These are phyloP conservation scores for Neonectria faginata DNA, from an alignment of 2,329 filamentous ascomycete species.

Conservation along the genomic window DNA sequence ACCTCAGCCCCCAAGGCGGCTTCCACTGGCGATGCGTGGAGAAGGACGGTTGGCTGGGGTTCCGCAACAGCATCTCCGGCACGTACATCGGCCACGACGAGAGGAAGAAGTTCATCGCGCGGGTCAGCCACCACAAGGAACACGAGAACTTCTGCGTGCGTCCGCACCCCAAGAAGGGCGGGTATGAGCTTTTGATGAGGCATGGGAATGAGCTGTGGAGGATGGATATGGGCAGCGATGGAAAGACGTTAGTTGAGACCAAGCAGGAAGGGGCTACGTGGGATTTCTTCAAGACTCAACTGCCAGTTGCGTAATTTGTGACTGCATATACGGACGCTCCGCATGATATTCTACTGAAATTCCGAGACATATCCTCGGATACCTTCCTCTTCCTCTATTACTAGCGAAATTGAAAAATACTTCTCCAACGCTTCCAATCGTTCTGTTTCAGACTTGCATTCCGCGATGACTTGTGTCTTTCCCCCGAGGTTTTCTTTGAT, in stretches of 20 bases:
- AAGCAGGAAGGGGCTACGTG: slow-evolving; percentile 47
- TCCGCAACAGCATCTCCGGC: slow-evolving; percentile 50
- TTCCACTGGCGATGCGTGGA: slow-evolving; percentile 55
- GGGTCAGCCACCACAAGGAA: slow-evolving; percentile 38
- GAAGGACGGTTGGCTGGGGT: slow-evolving; percentile 53
- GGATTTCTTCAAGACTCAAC: slow-evolving; percentile 44
- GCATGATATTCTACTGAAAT: slow-evolving; percentile 1
- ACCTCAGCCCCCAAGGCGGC: slow-evolving; percentile 34
- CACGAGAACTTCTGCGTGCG: slow-evolving; percentile 49
- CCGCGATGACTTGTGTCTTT: slow-evolving; percentile 30
- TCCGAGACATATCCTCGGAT: slow-evolving; percentile 31
- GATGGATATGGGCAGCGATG: slow-evolving; percentile 41
- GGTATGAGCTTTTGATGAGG: slow-evolving; percentile 49
- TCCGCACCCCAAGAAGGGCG: slow-evolving; percentile 45
- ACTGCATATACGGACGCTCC: background rate
- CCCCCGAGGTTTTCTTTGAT: slow-evolving; percentile 42
- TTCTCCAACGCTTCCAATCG: slow-evolving; percentile 59
- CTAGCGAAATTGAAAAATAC: slow-evolving; percentile 62
- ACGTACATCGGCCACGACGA: slow-evolving; percentile 50
- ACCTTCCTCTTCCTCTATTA: slow-evolving; percentile 38
- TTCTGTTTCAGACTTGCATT: slow-evolving; percentile 59
- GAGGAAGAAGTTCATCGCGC: slow-evolving; percentile 38
- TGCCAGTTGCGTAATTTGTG: background rate
- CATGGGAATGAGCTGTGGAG: slow-evolving; percentile 46
- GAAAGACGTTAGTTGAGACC: slow-evolving; percentile 41